phyloP scores from a whole-genome alignment of 306 rosid species.

The Acacia melanoxylon region DNA sequence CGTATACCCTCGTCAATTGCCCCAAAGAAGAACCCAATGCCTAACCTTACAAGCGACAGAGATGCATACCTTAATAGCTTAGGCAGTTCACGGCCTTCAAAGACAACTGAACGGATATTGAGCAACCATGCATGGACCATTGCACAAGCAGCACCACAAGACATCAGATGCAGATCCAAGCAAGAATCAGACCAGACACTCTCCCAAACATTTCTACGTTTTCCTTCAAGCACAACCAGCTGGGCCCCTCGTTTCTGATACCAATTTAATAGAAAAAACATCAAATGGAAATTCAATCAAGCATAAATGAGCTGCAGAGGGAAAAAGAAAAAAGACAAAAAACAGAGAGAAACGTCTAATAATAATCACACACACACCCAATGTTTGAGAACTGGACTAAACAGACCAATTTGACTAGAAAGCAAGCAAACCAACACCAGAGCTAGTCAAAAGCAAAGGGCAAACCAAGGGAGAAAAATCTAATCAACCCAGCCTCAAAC shows the following conservation, averaged over 20 bases:
- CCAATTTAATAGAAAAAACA: background rate
- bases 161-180: slow-evolving; percentile 87
- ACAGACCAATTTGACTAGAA: background rate
- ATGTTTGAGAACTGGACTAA: background rate
- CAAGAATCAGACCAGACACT: slow-evolving; percentile 72
- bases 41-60: background rate
- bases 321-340: background rate
- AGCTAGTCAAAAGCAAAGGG: background rate
- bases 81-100: slow-evolving; percentile 70
- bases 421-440: background rate
- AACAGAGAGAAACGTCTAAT: background rate
- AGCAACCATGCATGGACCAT: slow-evolving; percentile 95
- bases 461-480: background rate
- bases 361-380: background rate
- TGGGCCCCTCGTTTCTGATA: slow-evolving; percentile 85
- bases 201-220: slow-evolving; percentile 77
- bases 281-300: background rate
- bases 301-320: background rate
- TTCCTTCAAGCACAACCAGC: slow-evolving; percentile 86
- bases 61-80: slow-evolving; percentile 57
- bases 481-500: background rate
- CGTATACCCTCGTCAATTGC: background rate
- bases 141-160: slow-evolving; percentile 94
- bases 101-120: slow-evolving; percentile 54
- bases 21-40: slow-evolving; percentile 7